Evolutionary conservation across 2,329 filamentous ascomycete genomes (phyloP).

Genomic region (Dactylellina haptotyla): DNA sequence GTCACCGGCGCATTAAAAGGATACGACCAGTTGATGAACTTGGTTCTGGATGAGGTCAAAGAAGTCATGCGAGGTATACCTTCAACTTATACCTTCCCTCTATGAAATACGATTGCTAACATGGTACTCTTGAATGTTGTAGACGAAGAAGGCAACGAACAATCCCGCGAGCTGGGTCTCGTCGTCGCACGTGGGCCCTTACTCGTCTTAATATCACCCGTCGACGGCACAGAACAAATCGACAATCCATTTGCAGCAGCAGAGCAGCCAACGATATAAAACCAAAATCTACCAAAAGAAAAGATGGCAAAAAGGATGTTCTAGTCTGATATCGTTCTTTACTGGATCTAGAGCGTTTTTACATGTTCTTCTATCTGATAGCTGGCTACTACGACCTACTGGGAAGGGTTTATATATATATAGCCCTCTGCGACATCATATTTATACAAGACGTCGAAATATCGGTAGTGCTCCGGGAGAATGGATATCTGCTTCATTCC

Average conservation of each 20-base stretch:
- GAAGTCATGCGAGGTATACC: slow-evolving; percentile 83
- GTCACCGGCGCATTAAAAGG: slow-evolving; percentile 91
- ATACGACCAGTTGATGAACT: slow-evolving; percentile 97
- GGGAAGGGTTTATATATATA: neutral
- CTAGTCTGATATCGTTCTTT: neutral
- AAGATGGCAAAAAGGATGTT: neutral
- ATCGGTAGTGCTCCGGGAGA: neutral
- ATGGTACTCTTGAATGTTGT: slow-evolving; percentile 26
- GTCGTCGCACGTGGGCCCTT: slow-evolving; percentile 92
- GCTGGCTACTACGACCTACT: neutral
- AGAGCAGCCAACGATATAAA: slow-evolving; percentile 67
- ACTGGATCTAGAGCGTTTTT: slow-evolving; percentile 3
- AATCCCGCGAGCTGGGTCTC: slow-evolving; percentile 80
- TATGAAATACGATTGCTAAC: slow-evolving; percentile 24
- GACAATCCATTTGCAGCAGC: slow-evolving; percentile 87
- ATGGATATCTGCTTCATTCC: no score
- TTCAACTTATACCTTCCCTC: slow-evolving; percentile 4
- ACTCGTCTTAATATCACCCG: slow-evolving; percentile 88
- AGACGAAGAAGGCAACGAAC: slow-evolving; percentile 95
- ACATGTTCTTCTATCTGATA: neutral
- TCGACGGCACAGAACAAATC: slow-evolving; percentile 95
- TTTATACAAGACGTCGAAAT: slow-evolving; percentile 50
- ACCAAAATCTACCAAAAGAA: neutral
- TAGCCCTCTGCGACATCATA: slow-evolving; percentile 49
- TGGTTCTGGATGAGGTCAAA: slow-evolving; percentile 93